Evolutionary conservation across 1,284 basidiomycete species (phyloP), one percentile per base, ranked within the genome.

Genomic region (Ceratobasidium theobromae): DNA sequence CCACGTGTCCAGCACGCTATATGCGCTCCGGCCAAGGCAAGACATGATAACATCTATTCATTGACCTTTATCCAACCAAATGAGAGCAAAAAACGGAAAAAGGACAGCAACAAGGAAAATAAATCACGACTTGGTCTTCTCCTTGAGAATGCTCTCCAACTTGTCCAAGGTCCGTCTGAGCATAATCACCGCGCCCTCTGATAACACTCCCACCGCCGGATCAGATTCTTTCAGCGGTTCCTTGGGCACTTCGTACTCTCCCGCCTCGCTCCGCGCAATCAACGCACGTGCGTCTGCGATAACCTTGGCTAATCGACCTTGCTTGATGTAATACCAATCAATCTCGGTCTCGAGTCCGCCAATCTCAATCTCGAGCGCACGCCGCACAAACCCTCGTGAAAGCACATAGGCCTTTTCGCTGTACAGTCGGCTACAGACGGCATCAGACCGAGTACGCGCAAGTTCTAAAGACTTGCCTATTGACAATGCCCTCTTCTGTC

Each of bases 331-430:
- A 66, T 93, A 79, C 81, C 87, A 86, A 27, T 78, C 76, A 53
- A 97, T 80, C 77, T 95, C 94, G 4, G 78, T 73, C 69, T 89
- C 86, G 32, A 98, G 78, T 1, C 87, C 84, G 28, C 84, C 81
- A 1, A 88, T 82, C 12, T 90, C 88, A 30, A 86, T 80, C 75
- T 93, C 89, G 12, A 97, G 82, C 4, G 92, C 93, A 11, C 89
- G 86, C 16, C 88, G 87, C 48, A 97, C 87, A 75, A 97, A 97
- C 3, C 87, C 89, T 28, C 94, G 82, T 4, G 94, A 93, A 30
- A 96, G 81, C 43, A 96, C 91, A 73, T 91, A 97, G 1, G 93
- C 93, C 76, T 95, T 95, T 76, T 97, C 95, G 75, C 81, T 93
- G 77, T 95, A 95, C 8, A 93, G 75, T 51, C 90, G 88, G 73